phyloP scores from a whole-genome alignment of 2,329 filamentous ascomycete species.

The Rutstroemia sp. region DNA sequence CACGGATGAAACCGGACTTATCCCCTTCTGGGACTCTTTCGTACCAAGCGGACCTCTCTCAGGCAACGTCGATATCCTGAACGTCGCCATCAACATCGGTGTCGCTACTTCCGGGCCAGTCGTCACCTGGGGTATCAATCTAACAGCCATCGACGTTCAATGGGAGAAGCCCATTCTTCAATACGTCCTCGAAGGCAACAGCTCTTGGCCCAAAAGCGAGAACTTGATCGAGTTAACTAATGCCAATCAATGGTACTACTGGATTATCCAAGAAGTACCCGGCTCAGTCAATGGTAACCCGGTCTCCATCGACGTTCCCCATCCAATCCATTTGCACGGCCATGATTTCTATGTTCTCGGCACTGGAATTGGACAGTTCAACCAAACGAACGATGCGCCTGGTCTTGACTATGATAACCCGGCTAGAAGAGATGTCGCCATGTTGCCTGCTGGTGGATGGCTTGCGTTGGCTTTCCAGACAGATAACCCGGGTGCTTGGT shows the following conservation, averaged over 20 bases:
- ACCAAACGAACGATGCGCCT: background rate
- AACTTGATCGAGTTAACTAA: slow-evolving; percentile 14
- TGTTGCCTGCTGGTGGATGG: slow-evolving; percentile 29
- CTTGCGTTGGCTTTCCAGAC: slow-evolving; percentile 16
- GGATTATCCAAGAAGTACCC: slow-evolving; percentile 12
- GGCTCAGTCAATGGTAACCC: background rate
- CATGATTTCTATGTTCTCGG: slow-evolving; percentile 36
- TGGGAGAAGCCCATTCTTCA: slow-evolving; percentile 37
- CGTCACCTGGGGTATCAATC: slow-evolving; percentile 10
- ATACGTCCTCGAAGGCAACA: slow-evolving; percentile 26
- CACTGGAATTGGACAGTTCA: slow-evolving; percentile 15
- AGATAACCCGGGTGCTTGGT: slow-evolving; percentile 32
- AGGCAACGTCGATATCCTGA: background rate
- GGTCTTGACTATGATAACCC: slow-evolving; percentile 33
- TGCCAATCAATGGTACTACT: slow-evolving; percentile 12
- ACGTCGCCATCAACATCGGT: slow-evolving; percentile 8
- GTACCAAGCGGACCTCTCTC: slow-evolving; percentile 1
- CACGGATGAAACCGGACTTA: slow-evolving; percentile 5
- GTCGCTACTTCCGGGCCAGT: slow-evolving; percentile 6
- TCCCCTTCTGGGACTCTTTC: slow-evolving; percentile 9
- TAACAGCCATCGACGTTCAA: slow-evolving; percentile 29
- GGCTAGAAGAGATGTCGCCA: slow-evolving; percentile 42
- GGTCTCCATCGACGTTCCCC: slow-evolving; percentile 18
- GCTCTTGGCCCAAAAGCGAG: slow-evolving; percentile 8
- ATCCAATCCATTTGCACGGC: slow-evolving; percentile 40